These are phyloP conservation scores for Trichoderma asperellum DNA, from an alignment of 2,329 filamentous ascomycete genomes.

Conservation along the genomic window DNA sequence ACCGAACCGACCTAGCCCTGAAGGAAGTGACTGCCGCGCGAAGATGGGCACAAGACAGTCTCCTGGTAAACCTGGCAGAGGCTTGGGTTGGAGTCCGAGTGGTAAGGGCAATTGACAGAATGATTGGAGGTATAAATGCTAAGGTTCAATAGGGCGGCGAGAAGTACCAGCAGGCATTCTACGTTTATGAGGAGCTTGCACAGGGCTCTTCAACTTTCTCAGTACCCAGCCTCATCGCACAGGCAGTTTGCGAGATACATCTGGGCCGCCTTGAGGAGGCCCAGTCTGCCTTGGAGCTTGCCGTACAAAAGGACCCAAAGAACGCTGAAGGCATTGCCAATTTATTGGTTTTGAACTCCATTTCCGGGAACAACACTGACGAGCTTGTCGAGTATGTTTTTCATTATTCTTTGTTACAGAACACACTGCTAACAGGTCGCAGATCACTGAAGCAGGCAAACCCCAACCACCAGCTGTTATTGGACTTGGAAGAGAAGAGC, in stretches of 20 bases:
- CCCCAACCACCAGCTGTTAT: constrained; percentile 70
- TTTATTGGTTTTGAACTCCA: constrained; percentile 74
- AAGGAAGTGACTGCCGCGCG: constrained; percentile 88
- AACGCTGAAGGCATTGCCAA: constrained; percentile 81
- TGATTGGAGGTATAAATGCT: constrained; percentile 30
- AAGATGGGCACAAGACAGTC: constrained; percentile 92
- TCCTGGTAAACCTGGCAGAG: constrained; percentile 92
- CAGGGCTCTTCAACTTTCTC: constrained; percentile 82
- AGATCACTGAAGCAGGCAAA: constrained; percentile 62
- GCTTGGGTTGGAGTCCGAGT: constrained; percentile 90
- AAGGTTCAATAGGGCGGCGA: constrained; percentile 72
- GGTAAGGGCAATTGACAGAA: constrained; percentile 51
- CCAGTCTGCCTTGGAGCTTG: constrained; percentile 81
- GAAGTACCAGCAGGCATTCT: constrained; percentile 95
- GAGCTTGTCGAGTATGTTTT: constrained; percentile 64
- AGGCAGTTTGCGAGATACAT: constrained; percentile 90
- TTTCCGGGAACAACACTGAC: constrained; percentile 71
- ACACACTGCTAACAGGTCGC: constrained; percentile 35
- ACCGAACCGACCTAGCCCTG: constrained; percentile 84
- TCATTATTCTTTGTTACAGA: neutral
- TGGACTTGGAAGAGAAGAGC: constrained; percentile 82
- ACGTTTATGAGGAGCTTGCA: constrained; percentile 95
- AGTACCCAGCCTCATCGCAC: constrained; percentile 75
- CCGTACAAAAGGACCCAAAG: constrained; percentile 71
- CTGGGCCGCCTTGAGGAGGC: constrained; percentile 87